Base-by-base conservation (phyloP, 2,329 filamentous ascomycete genomes). In the Chaetomiaceae sp. region DNA sequence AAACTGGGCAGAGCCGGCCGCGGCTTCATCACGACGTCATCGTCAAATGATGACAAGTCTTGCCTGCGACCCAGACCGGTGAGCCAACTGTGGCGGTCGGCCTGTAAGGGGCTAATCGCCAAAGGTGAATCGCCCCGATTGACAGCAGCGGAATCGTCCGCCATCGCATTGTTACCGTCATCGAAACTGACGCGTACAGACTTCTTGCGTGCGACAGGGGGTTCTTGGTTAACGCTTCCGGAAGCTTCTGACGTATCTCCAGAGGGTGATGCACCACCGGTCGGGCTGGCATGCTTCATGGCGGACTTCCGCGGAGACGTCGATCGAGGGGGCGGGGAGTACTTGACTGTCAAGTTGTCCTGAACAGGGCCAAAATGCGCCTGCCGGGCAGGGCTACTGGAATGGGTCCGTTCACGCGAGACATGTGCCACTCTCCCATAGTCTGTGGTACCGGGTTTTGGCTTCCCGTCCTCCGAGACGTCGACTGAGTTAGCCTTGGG, bases 281-380 rank as follows among this genome's bases (percentile, higher is more conserved):
- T 75, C 1, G 82, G 77, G 44, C 80, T 82, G 1, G 73, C 75
- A 27, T 83, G 75, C 65, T 91, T 91, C 57, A 91, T 65, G 1
- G 87, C 87, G 1, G 87, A 90, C 66, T 92, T 92, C 41, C 83
- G 82, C 9, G 88, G 88, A 0, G 87, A 90, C 10, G 87, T 73
- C 5, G 87, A 89, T 43, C 88, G 78, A 27, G 82, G 74, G 20
- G 86, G 84, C 5, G 87, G 88, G 49, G 82, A 78, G 64, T 91
- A 87, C 57, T 76, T 83, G 25, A 85, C 73, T 1, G 76, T 70
- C 11, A 83, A 66, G 37, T 72, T 77, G 30, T 82, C 76, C 14
- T 80, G 73, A 7, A 77, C 74, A 9, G 77, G 65, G 1, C 81
- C 81, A 66, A 90, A 90, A 61, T 82, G 86, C 11, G 87, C 81